These are phyloP conservation scores for Fusarium penzigii DNA, from an alignment of 2,329 filamentous ascomycete species.

Conservation along the genomic window DNA sequence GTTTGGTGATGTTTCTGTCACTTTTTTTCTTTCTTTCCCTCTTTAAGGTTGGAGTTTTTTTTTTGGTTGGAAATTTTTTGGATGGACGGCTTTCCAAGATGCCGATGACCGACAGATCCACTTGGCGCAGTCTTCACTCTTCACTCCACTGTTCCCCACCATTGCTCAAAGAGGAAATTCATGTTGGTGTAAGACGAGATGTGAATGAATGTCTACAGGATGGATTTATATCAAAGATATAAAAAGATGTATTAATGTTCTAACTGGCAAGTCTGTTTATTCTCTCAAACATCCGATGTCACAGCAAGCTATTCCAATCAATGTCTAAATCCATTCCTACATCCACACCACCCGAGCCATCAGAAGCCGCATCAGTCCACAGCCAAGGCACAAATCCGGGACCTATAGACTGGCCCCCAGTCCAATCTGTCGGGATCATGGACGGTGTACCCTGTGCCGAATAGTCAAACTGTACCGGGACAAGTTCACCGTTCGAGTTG, in stretches of 20 bases:
- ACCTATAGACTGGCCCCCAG: constrained; percentile 4
- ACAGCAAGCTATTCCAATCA: constrained; percentile 37
- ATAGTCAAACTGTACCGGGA: not conserved
- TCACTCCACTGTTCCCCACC: too few relatives aligned
- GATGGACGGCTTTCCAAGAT: constrained; percentile 20
- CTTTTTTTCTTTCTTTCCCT: not conserved
- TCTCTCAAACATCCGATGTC: too few relatives aligned
- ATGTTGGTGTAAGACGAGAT: too few relatives aligned
- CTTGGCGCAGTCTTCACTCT: not conserved
- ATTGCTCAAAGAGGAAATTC: not conserved
- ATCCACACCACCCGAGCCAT: constrained; percentile 25
- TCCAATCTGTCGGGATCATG: constrained; percentile 8
- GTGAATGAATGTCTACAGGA: too few relatives aligned
- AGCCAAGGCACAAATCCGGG: constrained; percentile 32
- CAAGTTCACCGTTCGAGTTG: not conserved
- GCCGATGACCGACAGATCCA: constrained; percentile 21
- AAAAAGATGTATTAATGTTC: too few relatives aligned
- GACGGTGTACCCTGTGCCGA: not conserved
- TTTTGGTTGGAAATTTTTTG: constrained; percentile 28
- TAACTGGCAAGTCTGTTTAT: too few relatives aligned
- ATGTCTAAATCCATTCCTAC: constrained; percentile 32
- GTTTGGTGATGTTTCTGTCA: constrained; percentile 3
- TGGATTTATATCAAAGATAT: too few relatives aligned
- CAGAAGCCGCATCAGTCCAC: constrained; percentile 33
- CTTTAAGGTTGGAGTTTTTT: constrained; percentile 10